Percentiles rank a stretch among this genome's conserved stretches.
phyloP scores from a whole-genome alignment of 2,329 filamentous ascomycete genomes.

The Venturia asperata region DNA sequence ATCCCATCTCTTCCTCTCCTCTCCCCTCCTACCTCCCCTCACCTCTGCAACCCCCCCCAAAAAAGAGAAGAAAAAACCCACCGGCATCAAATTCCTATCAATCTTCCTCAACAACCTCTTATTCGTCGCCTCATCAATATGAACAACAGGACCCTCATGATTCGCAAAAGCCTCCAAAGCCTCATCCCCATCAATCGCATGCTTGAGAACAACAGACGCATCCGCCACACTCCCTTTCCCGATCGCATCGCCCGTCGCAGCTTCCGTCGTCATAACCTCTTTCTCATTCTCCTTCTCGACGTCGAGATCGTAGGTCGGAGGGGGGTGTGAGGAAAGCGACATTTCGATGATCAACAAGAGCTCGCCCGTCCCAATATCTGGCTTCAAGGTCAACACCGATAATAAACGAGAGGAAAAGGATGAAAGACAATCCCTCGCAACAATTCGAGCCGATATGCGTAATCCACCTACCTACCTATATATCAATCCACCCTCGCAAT shows the following conservation, averaged over 20 bases:
- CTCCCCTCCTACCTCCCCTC: background rate
- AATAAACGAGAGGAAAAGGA: too few relatives aligned
- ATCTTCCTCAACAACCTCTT: constrained; percentile 53
- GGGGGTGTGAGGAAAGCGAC: background rate
- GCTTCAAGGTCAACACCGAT: too few relatives aligned
- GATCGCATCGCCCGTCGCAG: background rate
- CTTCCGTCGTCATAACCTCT: background rate
- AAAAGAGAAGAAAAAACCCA: constrained; percentile 23
- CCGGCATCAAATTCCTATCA: constrained; percentile 55
- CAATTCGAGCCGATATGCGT: too few relatives aligned
- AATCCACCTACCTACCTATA: too few relatives aligned
- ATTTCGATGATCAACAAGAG: too few relatives aligned
- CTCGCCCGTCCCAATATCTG: too few relatives aligned
- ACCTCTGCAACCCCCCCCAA: too few relatives aligned
- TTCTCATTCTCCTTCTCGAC: background rate
- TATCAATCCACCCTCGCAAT: too few relatives aligned
- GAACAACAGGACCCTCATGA: constrained; percentile 44
- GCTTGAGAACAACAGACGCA: constrained; percentile 36
- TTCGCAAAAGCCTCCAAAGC: constrained; percentile 51
- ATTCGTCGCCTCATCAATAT: constrained; percentile 51
- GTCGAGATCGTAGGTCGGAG: background rate
- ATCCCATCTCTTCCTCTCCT: background rate
- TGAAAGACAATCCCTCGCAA: too few relatives aligned
- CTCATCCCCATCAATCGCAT: constrained; percentile 53
- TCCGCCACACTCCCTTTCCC: background rate